Base-by-base conservation (phyloP, 352 stramenopile genomes). In the Plasmopara viticola region DNA sequence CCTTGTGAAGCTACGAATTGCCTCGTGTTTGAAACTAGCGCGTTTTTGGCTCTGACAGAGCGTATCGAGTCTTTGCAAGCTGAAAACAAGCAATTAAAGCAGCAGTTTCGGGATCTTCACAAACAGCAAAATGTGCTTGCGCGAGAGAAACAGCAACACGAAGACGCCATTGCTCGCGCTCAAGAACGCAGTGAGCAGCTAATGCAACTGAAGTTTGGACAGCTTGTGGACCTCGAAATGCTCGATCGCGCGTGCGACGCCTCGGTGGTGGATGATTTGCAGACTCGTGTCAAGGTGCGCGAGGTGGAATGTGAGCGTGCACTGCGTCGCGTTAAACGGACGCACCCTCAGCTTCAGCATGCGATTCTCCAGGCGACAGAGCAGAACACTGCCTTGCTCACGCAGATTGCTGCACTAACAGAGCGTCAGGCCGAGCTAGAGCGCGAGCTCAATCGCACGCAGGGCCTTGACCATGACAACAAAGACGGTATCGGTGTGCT, bases 41-140 rank as follows among this genome's bases (percentile, higher is more conserved):
- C 71, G 14, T 84, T 97, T 12, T 67, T 80, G 5, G 59, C 69
- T 7, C 57, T 96, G 1, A 59, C 66, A 1, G 67, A 78, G 39
- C 82, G 87, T 37, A 95, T 96, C 53, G 73, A 80, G 39, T 82
- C 74, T 5, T 71, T 97, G 12, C 68, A 95, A 41, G 49, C 68
- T 9, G 86, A 96, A 64, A 96, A 95, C 66, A 72, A 78, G 30
- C 75, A 77, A 15, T 46, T 49, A 15, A 90, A 89, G 5, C 74
- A 92, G 51, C 69, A 95, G 54, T 96, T 96, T 51, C 75, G 73
- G n/a, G 79, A 91, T 44, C 67, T 96, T 28, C 85, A 96, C 58
- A 90, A 85, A 40, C 84, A 95, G 60, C 84, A 95, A 61, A 87
- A 58, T 17, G 52, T 86, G 47, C 70, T 96, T 6, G 57, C 73